Evolutionary conservation across 495 filamentous ascomycete species (phyloP).

Genomic region (Annulohypoxylon maeteangense): DNA sequence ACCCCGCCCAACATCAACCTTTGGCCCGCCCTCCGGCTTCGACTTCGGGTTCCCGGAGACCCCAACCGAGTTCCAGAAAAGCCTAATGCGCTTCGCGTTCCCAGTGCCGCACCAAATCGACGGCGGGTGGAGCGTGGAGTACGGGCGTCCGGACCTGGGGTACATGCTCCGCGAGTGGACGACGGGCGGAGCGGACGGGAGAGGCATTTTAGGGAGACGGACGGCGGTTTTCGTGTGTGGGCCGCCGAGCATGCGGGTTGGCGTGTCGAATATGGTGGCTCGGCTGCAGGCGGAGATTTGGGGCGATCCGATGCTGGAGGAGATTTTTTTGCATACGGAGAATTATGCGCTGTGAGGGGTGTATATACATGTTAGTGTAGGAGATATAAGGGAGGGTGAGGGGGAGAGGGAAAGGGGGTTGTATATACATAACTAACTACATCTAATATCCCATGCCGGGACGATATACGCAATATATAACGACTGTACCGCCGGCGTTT

Average conservation of each 20-base stretch:
- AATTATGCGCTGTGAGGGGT: slow-evolving; percentile 80
- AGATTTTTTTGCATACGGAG: slow-evolving; percentile 95
- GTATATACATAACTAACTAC: background rate
- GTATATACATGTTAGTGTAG: background rate
- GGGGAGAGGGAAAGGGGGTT: background rate
- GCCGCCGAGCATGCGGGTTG: slow-evolving; percentile 84
- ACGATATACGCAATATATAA: background rate
- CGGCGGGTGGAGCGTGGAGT: slow-evolving; percentile 89
- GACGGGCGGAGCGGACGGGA: slow-evolving; percentile 63
- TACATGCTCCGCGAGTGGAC: slow-evolving; percentile 85
- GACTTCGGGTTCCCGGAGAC: slow-evolving; percentile 82
- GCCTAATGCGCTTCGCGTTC: slow-evolving; percentile 87
- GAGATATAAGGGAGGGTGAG: background rate
- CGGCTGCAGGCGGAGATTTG: slow-evolving; percentile 83
- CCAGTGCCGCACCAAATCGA: slow-evolving; percentile 72
- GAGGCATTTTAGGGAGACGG: slow-evolving; percentile 76
- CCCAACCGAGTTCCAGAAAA: slow-evolving; percentile 81
- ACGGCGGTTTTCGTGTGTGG: slow-evolving; percentile 96
- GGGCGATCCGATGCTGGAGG: slow-evolving; percentile 78
- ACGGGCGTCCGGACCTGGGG: slow-evolving; percentile 87
- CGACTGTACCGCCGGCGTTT: slow-evolving; percentile 2
- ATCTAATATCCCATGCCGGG: background rate
- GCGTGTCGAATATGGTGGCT: slow-evolving; percentile 85
- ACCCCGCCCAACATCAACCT: slow-evolving; percentile 55
- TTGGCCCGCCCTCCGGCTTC: slow-evolving; percentile 64